A percentile compares a stretch with the other conserved stretches of the same genome.
Conservation (phyloP, 1,284 basidiomycete genomes). For the Leccinum subrobustum region DNA sequence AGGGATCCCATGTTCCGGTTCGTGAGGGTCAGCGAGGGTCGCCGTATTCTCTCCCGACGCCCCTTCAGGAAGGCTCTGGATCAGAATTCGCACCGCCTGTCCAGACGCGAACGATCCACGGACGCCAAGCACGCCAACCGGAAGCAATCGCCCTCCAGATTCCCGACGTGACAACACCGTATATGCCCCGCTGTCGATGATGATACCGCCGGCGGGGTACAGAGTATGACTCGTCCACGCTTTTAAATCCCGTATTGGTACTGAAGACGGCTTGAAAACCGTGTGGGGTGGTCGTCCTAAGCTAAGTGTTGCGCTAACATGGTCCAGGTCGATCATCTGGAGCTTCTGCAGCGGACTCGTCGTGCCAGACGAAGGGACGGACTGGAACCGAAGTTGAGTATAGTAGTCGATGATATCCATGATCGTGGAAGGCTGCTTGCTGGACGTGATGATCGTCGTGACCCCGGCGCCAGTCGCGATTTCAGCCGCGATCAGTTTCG, state of each 20-base stretch:
- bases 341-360: slow-evolving; percentile 37
- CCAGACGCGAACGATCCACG: slow-evolving; percentile 91
- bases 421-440: slow-evolving; percentile 78
- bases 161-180: slow-evolving; percentile 81
- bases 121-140: slow-evolving; percentile 87
- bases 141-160: slow-evolving; percentile 86
- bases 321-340: slow-evolving; percentile 29
- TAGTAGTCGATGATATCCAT: slow-evolving; percentile 82
- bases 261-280: slow-evolving; percentile 74
- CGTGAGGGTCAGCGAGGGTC: slow-evolving; percentile 8
- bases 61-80: slow-evolving; percentile 43
- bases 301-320: slow-evolving; percentile 22
- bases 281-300: slow-evolving; percentile 76
- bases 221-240: slow-evolving; percentile 96
- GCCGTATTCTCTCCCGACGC: slow-evolving; percentile 24
- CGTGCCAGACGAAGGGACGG: slow-evolving; percentile 38
- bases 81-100: slow-evolving; percentile 87
- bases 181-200: slow-evolving; percentile 90
- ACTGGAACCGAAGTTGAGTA: slow-evolving; percentile 39
- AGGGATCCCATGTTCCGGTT: slow-evolving; percentile 38
- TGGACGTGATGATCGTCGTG: slow-evolving; percentile 89
- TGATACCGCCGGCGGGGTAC: slow-evolving; percentile 81
- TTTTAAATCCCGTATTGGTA: slow-evolving; percentile 87
- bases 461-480: slow-evolving; percentile 96
- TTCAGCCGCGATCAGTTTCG: slow-evolving; percentile 97